These are phyloP conservation scores for Plantago major DNA, from an alignment of 257 asterid species.

Conservation along the genomic window DNA sequence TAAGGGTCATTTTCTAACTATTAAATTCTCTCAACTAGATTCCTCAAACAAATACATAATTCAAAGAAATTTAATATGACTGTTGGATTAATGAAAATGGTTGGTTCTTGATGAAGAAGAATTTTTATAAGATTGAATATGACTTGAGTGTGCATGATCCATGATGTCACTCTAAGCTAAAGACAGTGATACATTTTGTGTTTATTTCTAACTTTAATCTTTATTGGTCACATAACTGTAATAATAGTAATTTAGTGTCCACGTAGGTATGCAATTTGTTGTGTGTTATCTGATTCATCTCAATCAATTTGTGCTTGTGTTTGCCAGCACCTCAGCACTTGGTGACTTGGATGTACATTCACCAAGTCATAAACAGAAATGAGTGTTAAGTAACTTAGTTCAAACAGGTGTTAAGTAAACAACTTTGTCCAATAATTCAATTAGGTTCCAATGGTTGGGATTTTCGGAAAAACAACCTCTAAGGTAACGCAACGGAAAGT, in stretches of 20 bases:
- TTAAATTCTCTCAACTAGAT: neutral
- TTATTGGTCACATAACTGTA: too few relatives aligned
- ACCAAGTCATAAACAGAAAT: too few relatives aligned
- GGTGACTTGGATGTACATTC: neutral
- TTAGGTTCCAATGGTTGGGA: too few relatives aligned
- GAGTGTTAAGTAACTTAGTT: too few relatives aligned
- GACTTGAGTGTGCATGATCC: neutral
- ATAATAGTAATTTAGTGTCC: too few relatives aligned
- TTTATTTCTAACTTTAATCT: neutral
- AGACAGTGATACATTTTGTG: neutral
- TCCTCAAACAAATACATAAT: neutral
- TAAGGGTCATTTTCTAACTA: neutral
- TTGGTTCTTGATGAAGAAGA: neutral
- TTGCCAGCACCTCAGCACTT: neutral
- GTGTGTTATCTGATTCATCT: constrained; percentile 1
- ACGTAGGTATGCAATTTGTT: neutral
- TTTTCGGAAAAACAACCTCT: too few relatives aligned
- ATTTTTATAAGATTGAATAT: neutral
- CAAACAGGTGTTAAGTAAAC: too few relatives aligned
- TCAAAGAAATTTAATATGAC: neutral
- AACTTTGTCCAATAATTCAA: too few relatives aligned
- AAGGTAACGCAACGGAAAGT: too few relatives aligned
- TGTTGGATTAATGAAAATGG: constrained; percentile 1
- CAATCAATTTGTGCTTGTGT: neutral
- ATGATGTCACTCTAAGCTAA: constrained; percentile 1